These are phyloP conservation scores for Mycena maculata DNA, from an alignment of 768 basidiomycete genomes.

Conservation along the genomic window DNA sequence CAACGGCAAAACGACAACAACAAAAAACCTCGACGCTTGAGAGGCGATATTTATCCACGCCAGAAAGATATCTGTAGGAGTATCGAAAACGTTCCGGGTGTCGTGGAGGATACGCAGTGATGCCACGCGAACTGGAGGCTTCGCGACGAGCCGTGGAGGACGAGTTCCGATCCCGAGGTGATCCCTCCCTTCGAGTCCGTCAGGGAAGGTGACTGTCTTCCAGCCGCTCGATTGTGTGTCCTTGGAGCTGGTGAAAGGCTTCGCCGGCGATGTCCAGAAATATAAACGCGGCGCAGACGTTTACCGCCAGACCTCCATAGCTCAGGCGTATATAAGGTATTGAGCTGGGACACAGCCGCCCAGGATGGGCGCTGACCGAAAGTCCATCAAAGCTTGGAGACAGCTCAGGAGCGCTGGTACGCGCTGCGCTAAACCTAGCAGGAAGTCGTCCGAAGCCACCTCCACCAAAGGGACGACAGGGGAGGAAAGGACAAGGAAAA, in stretches of 20 bases:
- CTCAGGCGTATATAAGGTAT: slow-evolving; percentile 8
- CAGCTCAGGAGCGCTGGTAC: too few species aligned
- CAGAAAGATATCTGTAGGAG: slow-evolving; percentile 15
- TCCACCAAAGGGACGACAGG: too few species aligned
- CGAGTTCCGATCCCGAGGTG: background rate
- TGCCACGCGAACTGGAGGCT: slow-evolving; percentile 10
- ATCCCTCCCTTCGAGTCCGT: background rate
- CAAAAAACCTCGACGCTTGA: background rate
- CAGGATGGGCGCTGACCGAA: background rate
- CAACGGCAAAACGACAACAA: slow-evolving; percentile 10
- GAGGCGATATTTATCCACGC: slow-evolving; percentile 20
- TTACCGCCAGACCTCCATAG: slow-evolving; percentile 4
- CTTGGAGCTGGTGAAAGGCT: background rate
- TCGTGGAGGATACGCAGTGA: slow-evolving; percentile 6
- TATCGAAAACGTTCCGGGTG: slow-evolving; percentile 6
- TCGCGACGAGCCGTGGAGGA: slow-evolving; percentile 2
- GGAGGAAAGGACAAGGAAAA: too few species aligned
- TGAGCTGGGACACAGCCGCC: background rate
- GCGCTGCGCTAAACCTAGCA: too few species aligned
- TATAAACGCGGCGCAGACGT: slow-evolving; percentile 14
- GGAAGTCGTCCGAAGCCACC: too few species aligned
- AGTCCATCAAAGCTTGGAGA: background rate
- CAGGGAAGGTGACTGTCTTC: too few species aligned
- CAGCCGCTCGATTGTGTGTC: background rate
- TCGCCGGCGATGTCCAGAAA: slow-evolving; percentile 17